Conservation (phyloP, 345 rosid genomes). For the Ceriops zippeliana region DNA sequence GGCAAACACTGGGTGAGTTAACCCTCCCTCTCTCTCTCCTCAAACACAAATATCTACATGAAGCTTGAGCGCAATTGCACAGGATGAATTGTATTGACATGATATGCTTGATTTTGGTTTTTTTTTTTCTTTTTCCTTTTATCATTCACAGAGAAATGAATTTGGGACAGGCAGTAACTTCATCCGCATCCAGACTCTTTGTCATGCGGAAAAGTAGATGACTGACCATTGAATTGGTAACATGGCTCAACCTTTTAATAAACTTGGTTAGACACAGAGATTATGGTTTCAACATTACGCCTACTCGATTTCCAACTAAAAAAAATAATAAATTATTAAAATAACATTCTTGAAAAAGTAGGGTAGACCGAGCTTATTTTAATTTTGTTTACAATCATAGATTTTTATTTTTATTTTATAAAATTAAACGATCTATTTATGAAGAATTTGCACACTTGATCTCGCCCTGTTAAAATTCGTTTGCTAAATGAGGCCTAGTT, state of each 20-base stretch:
- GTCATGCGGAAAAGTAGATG: slow-evolving; percentile 67
- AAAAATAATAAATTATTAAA: too few species aligned
- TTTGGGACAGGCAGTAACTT: slow-evolving; percentile 30
- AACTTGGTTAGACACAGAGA: slow-evolving; percentile 47
- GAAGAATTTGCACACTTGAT: too few species aligned
- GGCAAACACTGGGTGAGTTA: slow-evolving; percentile 80
- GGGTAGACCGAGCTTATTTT: too few species aligned
- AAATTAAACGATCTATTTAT: too few species aligned
- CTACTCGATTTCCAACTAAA: slow-evolving; percentile 13
- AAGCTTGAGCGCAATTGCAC: background rate
- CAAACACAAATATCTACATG: background rate
- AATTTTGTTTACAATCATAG: too few species aligned
- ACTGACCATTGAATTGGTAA: slow-evolving; percentile 63
- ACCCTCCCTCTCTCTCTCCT: background rate
- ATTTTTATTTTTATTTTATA: too few species aligned
- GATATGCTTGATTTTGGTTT: background rate
- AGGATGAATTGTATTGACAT: background rate
- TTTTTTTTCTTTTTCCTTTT: background rate
- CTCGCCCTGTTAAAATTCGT: too few species aligned
- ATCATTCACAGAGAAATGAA: slow-evolving; percentile 21
- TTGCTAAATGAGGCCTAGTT: too few species aligned
- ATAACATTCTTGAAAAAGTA: too few species aligned
- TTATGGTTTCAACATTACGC: slow-evolving; percentile 31
- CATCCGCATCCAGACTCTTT: slow-evolving; percentile 75
- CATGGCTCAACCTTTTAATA: slow-evolving; percentile 75